Conservation (phyloP, 2,329 filamentous ascomycete genomes). For the Calonectria hongkongensis region DNA sequence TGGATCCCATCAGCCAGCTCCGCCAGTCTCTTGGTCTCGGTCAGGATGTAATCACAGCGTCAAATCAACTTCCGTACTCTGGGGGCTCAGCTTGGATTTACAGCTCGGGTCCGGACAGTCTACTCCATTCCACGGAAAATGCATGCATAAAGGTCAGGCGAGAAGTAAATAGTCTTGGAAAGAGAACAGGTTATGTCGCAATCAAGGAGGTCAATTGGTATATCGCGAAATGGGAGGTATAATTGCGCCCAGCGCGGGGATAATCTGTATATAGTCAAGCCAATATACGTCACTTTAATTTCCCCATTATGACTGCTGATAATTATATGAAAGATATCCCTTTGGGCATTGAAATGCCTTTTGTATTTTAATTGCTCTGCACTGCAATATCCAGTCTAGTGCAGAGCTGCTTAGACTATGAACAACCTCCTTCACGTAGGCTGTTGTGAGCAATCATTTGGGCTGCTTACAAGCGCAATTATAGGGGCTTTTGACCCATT, state of each 20-base stretch:
- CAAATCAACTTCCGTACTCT: background rate
- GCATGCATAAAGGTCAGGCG: slow-evolving; percentile 23
- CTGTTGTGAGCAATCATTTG: too few species aligned
- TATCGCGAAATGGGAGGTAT: slow-evolving; percentile 38
- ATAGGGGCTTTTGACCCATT: too few species aligned
- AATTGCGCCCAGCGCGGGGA: background rate
- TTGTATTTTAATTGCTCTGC: too few species aligned
- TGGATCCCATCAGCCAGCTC: slow-evolving; percentile 21
- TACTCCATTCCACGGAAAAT: slow-evolving; percentile 16
- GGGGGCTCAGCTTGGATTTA: slow-evolving; percentile 32
- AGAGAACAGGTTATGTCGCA: background rate
- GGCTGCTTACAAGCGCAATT: too few species aligned
- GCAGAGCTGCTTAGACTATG: too few species aligned
- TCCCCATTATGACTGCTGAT: too few species aligned
- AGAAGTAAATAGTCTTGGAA: background rate
- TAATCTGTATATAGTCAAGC: background rate
- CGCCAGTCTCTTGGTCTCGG: slow-evolving; percentile 2
- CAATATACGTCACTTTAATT: too few species aligned
- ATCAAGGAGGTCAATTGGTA: slow-evolving; percentile 27
- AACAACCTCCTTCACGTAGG: too few species aligned
- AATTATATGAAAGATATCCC: too few species aligned
- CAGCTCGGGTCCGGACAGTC: slow-evolving; percentile 29
- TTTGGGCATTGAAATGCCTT: too few species aligned
- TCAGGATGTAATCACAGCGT: background rate
- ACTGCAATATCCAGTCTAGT: too few species aligned